Evolutionary conservation across 805 yeast genomes (phyloP).

Genomic region (Suhomyces faveliae): DNA sequence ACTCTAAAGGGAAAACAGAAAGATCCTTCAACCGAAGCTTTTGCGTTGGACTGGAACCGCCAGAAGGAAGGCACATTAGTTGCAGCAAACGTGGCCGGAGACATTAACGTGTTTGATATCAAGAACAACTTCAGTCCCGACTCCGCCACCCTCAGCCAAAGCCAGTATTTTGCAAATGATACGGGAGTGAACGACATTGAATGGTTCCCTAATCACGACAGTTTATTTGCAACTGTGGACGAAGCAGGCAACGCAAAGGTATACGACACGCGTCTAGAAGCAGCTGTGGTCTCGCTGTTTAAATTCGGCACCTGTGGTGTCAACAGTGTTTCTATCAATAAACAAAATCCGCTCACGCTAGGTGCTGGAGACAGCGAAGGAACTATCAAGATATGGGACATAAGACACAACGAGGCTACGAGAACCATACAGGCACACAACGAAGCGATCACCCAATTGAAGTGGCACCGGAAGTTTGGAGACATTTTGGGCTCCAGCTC

Average conservation of each 20-base stretch:
- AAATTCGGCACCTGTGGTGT: constrained; percentile 35
- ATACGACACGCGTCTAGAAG: constrained; percentile 49
- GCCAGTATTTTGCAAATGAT: constrained; percentile 5
- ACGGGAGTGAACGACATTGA: constrained; percentile 68
- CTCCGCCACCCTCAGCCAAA: background rate
- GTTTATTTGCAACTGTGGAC: constrained; percentile 62
- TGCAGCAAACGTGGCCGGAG: constrained; percentile 64
- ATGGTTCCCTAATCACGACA: constrained; percentile 64
- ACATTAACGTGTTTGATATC: constrained; percentile 67
- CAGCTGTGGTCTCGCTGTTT: constrained; percentile 1
- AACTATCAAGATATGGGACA: constrained; percentile 58
- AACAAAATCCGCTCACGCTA: constrained; percentile 51
- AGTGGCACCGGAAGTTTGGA: constrained; percentile 66
- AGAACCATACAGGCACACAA: constrained; percentile 36
- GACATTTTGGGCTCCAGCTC: constrained; percentile 63
- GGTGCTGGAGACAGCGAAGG: constrained; percentile 71
- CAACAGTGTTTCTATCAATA: constrained; percentile 61
- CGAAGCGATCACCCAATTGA: constrained; percentile 60
- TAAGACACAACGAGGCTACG: constrained; percentile 39
- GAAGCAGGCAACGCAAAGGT: constrained; percentile 56
- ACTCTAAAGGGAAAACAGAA: constrained; percentile 34
- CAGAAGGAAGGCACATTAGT: constrained; percentile 58
- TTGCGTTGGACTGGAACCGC: constrained; percentile 75
- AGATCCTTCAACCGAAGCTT: constrained; percentile 51
- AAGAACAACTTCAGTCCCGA: constrained; percentile 27